A percentile compares a stretch with the other conserved stretches of the same genome.
Conservation (phyloP, 1,139 yeast species). For the Suhomyces choctaworum region DNA sequence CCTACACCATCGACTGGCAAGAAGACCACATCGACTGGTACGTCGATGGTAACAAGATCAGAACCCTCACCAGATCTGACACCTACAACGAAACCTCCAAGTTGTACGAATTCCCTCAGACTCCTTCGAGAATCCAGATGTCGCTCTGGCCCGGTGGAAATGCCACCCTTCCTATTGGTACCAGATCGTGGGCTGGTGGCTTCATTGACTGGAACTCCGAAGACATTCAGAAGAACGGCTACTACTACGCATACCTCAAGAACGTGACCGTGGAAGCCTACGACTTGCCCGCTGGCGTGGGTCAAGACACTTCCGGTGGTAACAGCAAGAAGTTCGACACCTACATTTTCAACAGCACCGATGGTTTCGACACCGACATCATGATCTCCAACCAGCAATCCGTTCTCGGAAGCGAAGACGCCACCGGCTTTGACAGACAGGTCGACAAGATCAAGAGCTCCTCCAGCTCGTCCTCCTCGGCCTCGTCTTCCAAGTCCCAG, state of each 20-base stretch:
- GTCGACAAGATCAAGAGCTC: constrained; percentile 23
- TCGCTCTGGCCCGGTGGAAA: constrained; percentile 95
- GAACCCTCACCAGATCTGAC: constrained; percentile 64
- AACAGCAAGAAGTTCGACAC: constrained; percentile 48
- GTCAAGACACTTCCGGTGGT: constrained; percentile 26
- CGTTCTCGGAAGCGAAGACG: constrained; percentile 57
- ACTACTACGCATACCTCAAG: constrained; percentile 67
- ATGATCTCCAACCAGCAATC: constrained; percentile 61
- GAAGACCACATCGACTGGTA: constrained; percentile 73
- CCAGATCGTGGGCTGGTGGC: constrained; percentile 95
- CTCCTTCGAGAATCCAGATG: constrained; percentile 83
- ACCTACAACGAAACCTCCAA: constrained; percentile 69
- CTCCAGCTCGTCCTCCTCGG: constrained; percentile 9
- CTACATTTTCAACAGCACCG: constrained; percentile 55
- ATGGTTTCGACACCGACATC: constrained; percentile 47
- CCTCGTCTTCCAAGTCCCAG: constrained; percentile 7
- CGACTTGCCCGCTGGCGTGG: constrained; percentile 58
- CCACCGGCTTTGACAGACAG: constrained; percentile 65
- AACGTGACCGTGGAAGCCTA: constrained; percentile 64
- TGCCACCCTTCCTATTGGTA: constrained; percentile 64
- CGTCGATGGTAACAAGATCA: constrained; percentile 66
- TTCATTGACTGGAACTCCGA: constrained; percentile 74
- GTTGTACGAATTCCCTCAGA: constrained; percentile 75
- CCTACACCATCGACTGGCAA: constrained; percentile 80
- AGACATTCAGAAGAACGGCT: constrained; percentile 74